Evolutionary conservation across 2,329 filamentous ascomycete species (phyloP).

Genomic region (Capronia americana): DNA sequence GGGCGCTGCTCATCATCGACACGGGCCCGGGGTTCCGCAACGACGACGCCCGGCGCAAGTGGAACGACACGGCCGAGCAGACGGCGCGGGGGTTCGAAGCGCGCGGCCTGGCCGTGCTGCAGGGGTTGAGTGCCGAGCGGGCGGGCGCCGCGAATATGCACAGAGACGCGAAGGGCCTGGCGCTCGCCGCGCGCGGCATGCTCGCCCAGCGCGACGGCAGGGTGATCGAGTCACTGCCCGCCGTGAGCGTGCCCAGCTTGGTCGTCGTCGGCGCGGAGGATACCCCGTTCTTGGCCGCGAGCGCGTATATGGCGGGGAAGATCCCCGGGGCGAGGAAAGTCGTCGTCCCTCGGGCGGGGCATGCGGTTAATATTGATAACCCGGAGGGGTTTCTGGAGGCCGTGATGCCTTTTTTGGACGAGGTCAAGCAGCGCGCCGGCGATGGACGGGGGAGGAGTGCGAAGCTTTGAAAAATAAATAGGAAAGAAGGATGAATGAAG

Average conservation of each 20-base stretch:
- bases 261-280: conserved; percentile 34
- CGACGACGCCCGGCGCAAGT: conserved; percentile 26
- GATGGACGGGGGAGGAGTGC: background rate
- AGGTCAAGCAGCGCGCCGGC: background rate
- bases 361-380: conserved; percentile 19
- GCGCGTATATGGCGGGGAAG: conserved; percentile 34
- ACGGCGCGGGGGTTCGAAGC: conserved; percentile 26
- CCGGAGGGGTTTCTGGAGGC: conserved; percentile 27
- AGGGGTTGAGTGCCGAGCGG: conserved; percentile 27
- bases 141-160: conserved; percentile 21
- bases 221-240: conserved; percentile 24
- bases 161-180: conserved; percentile 29
- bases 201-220: conserved; percentile 27
- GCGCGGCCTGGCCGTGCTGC: conserved; percentile 23
- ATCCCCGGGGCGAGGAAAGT: conserved; percentile 32
- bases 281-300: conserved; percentile 32
- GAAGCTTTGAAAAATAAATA: conserved; percentile 3
- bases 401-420: conserved; percentile 26
- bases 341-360: conserved; percentile 1
- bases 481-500: no score
- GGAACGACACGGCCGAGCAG: conserved; percentile 33
- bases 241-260: conserved; percentile 29
- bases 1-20: conserved; percentile 33
- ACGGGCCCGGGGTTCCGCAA: conserved; percentile 36
- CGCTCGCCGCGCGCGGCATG: conserved; percentile 33